Base-by-base conservation (phyloP, 208 protist species). In the Crithidia expoeki region DNA sequence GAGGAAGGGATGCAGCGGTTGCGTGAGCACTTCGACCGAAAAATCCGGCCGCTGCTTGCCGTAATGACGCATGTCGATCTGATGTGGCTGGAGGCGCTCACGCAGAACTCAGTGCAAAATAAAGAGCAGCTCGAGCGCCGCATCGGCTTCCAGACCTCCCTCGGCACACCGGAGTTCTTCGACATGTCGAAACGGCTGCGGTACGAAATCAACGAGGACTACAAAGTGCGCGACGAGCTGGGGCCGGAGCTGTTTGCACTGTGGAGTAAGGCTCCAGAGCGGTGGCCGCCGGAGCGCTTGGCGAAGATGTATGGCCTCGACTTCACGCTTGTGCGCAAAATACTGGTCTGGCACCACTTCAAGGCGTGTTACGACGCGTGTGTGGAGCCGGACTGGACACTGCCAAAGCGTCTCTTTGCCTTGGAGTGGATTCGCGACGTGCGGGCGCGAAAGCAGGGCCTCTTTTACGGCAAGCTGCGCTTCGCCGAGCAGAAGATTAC, bases 161-260 rank as follows among this genome's bases (percentile, higher is more conserved):
- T 97, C n/a, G 93, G 93, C 49, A 97, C 93, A 34, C 93, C 93
- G 25, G 90, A 97, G 77, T 97, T 97, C 64, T 96, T 97, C 67
- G 93, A 97, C 73, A 97, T 97, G 91, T 94, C 93, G 28, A 90
- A 90, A 67, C 80, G 93, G 17, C 82, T 97, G 57, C 81, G 85
- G 38, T 97, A 97, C 66, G 93, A 97, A 79, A 95, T 97, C 62
- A 97, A 97, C 72, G 93, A 97, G 64, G 93, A 97, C 81, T 97
- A 97, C 85, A 97, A 97, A 65, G 91, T 97, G 57, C 89, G 93
- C 32, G 93, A 97, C 77, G 93, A 97, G 80, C 83, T 97, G 38
- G 94, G 94, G 7, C 94, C 94, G 36, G 94, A 98, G 68, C 77
- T 98, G 63, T 98, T 97, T 77, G 92, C 92, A 34, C 75, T 98